Evolutionary conservation across 2,329 filamentous ascomycete species (phyloP), one percentile per base, ranked within the genome.

Genomic region (Hypomyces perniciosus): DNA sequence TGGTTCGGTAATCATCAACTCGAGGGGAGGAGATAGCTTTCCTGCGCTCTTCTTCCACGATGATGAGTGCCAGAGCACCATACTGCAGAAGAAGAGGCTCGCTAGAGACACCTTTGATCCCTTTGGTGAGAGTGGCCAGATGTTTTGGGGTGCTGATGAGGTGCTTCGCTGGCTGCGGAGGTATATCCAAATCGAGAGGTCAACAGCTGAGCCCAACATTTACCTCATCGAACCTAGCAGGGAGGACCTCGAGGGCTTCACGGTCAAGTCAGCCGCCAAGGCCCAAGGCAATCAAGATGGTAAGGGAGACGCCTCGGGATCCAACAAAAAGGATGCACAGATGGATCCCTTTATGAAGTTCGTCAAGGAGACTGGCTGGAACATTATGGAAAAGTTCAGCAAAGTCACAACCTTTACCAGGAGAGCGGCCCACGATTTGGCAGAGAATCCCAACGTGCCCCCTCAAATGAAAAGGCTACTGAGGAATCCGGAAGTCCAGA

Each of bases 131-230:
- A 79, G 79, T 56, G 92, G 92, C 0, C 82, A 88, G 65, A 85
- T 96, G 76, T 97, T 96, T 64, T 99, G 95, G 93, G 95, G 93
- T 51, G 93, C 93, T 5, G 93, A 99, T 65, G 92, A 99, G 71
- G 87, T 97, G 1, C 67, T 99, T 44, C 79, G 90, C 50, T 99
- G 95, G 93, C 64, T 99, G 60, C 88, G 84, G 65, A 79, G 85
- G 65, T 96, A 96, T 67, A 81, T 93, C 6, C 78, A 77, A 20
- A 83, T 99, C 10, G 88, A 97, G 68, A 79, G 90, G 53, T 95
- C 90, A 34, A 82, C 79, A 1, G 89, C 88, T 1, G 95, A 99
- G 64, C 87, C 88, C 1, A 96, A 90, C 58, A 86, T 95, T 28
- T 99, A 96, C 63, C 75, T 99, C 27, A 80, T 99, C 37, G 89